A percentile compares a stretch with the other conserved stretches of the same genome.
These are phyloP conservation scores for Glarea lozoyensis DNA, from an alignment of 495 filamentous ascomycete species.

Conservation along the genomic window DNA sequence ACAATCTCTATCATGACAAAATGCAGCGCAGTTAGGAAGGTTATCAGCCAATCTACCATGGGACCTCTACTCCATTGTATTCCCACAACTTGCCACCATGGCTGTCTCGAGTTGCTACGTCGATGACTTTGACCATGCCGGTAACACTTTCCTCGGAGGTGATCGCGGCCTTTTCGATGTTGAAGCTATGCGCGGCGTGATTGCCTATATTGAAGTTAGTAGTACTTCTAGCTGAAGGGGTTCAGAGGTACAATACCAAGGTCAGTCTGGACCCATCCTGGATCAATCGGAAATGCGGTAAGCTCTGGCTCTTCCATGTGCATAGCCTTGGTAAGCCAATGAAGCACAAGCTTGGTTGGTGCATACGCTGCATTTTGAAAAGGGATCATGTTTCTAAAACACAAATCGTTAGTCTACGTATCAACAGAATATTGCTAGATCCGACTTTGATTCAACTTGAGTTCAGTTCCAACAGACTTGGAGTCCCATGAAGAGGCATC, in stretches of 20 bases:
- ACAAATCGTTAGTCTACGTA: too few species aligned
- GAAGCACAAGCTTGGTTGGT: conserved; percentile 27
- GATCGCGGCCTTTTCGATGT: conserved; percentile 26
- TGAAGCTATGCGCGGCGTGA: conserved; percentile 25
- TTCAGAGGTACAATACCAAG: too few species aligned
- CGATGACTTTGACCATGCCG: conserved; percentile 30
- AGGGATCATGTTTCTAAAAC: conserved; percentile 14
- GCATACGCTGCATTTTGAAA: conserved; percentile 30
- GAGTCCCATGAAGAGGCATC: too few species aligned
- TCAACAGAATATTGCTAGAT: too few species aligned
- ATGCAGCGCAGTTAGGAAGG: too few species aligned
- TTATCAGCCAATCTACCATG: neutral
- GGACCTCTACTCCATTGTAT: conserved; percentile 12
- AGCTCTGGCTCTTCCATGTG: conserved; percentile 30
- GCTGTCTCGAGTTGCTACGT: conserved; percentile 27
- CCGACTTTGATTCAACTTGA: too few species aligned
- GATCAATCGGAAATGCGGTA: conserved; percentile 26
- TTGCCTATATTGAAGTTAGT: too few species aligned
- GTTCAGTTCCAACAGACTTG: too few species aligned
- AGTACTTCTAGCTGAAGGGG: too few species aligned
- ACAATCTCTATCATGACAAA: too few species aligned
- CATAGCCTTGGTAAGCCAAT: conserved; percentile 31
- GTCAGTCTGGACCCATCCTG: conserved; percentile 35
- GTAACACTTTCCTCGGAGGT: conserved; percentile 26
- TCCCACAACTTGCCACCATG: conserved; percentile 29